Percentiles rank a stretch among this genome's conserved stretches.
These are phyloP conservation scores for Solanum hybrid DNA, from an alignment of 305 asterid genomes.

Conservation along the genomic window DNA sequence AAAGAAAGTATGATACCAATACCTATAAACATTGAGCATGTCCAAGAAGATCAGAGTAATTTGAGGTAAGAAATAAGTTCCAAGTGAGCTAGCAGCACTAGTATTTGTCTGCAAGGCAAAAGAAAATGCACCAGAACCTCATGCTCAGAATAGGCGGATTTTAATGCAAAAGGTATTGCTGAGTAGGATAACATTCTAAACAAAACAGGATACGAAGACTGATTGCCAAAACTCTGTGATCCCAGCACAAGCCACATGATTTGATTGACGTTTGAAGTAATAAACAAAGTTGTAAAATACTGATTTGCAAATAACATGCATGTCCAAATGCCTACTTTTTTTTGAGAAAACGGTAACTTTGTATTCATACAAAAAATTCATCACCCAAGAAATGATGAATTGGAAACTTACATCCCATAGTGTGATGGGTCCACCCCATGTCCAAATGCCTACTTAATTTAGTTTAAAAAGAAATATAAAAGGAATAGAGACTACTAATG, in stretches of 20 bases:
- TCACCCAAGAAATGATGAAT: too few species aligned
- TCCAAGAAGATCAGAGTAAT: conserved; percentile 74
- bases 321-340: background rate
- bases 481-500: background rate
- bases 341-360: too few species aligned
- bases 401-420: too few species aligned
- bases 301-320: background rate
- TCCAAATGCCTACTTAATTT: background rate
- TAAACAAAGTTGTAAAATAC: background rate
- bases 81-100: conserved; percentile 83
- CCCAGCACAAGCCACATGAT: background rate
- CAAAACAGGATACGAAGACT: background rate
- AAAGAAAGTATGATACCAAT: background rate
- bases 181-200: background rate
- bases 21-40: conserved; percentile 99
- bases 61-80: conserved; percentile 84
- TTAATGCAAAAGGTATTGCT: background rate
- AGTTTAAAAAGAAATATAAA: too few species aligned
- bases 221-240: background rate
- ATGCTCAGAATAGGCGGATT: background rate
- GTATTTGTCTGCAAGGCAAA: conserved; percentile 77
- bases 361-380: too few species aligned
- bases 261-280: background rate
- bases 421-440: background rate
- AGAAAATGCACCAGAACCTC: background rate